Conservation (phyloP, 257 asterid species). For the Solanum commersonii region DNA sequence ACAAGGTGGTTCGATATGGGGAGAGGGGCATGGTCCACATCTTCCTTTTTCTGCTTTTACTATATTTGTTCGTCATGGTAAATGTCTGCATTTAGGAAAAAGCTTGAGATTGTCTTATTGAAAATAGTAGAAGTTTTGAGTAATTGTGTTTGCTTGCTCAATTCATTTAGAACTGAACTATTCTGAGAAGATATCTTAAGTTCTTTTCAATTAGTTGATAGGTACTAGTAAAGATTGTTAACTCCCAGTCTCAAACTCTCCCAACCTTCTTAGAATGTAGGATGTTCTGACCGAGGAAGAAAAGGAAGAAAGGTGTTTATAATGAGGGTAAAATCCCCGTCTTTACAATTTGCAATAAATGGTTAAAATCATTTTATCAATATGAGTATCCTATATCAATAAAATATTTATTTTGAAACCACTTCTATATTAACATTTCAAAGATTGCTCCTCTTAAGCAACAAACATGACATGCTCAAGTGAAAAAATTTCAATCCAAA, state of each 20-base stretch:
- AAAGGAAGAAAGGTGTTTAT: neutral
- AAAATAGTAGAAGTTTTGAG: neutral
- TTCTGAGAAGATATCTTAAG: neutral
- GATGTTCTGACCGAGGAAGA: neutral
- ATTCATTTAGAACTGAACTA: neutral
- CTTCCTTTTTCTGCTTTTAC: neutral
- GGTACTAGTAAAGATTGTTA: neutral
- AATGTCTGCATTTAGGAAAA: neutral
- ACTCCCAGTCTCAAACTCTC: neutral
- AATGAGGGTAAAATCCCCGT: neutral
- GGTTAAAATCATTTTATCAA: neutral
- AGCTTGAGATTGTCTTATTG: neutral
- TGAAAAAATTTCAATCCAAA: too few species aligned
- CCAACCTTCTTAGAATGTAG: neutral
- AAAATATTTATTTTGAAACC: neutral
- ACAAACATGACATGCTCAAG: neutral
- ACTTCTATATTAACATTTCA: neutral
- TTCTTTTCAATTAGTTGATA: neutral
- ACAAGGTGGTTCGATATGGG: neutral
- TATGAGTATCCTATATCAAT: neutral
- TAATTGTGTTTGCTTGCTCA: neutral
- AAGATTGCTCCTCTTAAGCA: neutral
- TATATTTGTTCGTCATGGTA: neutral
- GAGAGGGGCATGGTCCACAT: neutral
- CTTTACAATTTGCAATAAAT: neutral